Base-by-base conservation (phyloP, 176 grass and related monocot genomes). In the Triticum turgidum region DNA sequence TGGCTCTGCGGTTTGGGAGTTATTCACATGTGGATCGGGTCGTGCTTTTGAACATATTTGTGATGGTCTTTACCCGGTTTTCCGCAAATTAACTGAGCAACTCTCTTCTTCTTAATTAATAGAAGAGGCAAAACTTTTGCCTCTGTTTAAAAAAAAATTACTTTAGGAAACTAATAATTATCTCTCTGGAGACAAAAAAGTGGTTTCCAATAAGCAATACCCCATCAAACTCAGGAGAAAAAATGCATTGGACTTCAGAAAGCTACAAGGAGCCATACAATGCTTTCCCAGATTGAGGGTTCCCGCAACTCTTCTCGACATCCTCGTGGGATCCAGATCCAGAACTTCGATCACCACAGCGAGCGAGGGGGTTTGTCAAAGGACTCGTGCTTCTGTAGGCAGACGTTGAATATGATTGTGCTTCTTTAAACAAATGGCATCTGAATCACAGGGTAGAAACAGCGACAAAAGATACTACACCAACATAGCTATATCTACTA, bases 201-300 rank as follows among this genome's bases (percentile, higher is more conserved):
- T 34, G 6, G 69, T 27, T 56, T 71, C 59, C 8, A 75, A 79
- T 6, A 88, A 56, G 5, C 64, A 82, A 89, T 59, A 2, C 15
- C 72, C 22, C 9, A 20, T 61, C 61, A 68, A 81, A 18, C 66
- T 65, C 42, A 44, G 74, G 33, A 73, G 6, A 85, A 62, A 22
- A 65, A 72, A 65, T 7, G 6, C 49, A 80, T 35, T 27, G 8
- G 59, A 47, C 47, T 76, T 83, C 24, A 61, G 24, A 47, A 61
- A 69, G 34, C 24, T 78, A 39, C 9, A 7, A 15, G 37, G 24
- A 25, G 77, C 96, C 97, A 82, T 98, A 96, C 70, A 98, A 63
- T 38, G 97, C 97, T 88, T 92, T 94, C 30, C 94, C 97, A 69
- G 81, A 98, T 61, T 96, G 94, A 17, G 94, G 94, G 32, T 96